Percentiles rank a stretch among this genome's conserved stretches.
Conservation (phyloP, 148 eudicot genomes). For the Chenopodium suecicum region DNA sequence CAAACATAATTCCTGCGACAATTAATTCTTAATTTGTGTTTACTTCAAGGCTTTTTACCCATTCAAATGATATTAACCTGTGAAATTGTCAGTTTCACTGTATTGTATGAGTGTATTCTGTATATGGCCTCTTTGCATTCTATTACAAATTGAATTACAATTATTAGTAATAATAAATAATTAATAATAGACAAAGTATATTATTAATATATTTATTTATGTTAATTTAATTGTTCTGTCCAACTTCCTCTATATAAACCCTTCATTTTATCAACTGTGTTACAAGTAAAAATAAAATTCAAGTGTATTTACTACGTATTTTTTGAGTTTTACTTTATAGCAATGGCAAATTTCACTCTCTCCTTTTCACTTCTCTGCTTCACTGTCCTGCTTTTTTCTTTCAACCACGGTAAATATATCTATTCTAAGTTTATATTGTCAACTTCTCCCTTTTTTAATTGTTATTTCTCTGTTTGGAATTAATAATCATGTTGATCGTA, state of each 20-base stretch:
- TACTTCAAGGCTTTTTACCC: neutral
- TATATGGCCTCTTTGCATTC: neutral
- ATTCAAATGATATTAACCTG: neutral
- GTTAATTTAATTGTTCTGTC: too few relatives aligned
- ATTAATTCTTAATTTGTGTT: neutral
- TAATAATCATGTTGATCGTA: too few relatives aligned
- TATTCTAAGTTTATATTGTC: too few relatives aligned
- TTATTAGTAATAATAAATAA: neutral
- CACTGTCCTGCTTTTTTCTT: conserved; percentile 5
- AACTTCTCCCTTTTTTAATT: too few relatives aligned
- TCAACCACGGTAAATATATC: conserved; percentile 16
- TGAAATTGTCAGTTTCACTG: neutral
- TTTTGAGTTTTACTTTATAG: neutral
- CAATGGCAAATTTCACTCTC: conserved; percentile 13
- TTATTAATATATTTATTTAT: too few relatives aligned
- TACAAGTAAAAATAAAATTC: neutral
- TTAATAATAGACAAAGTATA: neutral
- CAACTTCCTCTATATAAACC: conserved; percentile 20
- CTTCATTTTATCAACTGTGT: neutral
- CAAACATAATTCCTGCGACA: neutral
- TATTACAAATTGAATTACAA: neutral
- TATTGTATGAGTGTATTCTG: neutral
- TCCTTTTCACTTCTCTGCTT: conserved; percentile 9
- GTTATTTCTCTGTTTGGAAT: too few relatives aligned
- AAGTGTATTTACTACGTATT: too few relatives aligned